Percentiles rank a stretch among this genome's conserved stretches.
These are phyloP conservation scores for Tolypocladium ophioglossoides DNA, from an alignment of 2,329 filamentous ascomycete genomes.

Conservation along the genomic window DNA sequence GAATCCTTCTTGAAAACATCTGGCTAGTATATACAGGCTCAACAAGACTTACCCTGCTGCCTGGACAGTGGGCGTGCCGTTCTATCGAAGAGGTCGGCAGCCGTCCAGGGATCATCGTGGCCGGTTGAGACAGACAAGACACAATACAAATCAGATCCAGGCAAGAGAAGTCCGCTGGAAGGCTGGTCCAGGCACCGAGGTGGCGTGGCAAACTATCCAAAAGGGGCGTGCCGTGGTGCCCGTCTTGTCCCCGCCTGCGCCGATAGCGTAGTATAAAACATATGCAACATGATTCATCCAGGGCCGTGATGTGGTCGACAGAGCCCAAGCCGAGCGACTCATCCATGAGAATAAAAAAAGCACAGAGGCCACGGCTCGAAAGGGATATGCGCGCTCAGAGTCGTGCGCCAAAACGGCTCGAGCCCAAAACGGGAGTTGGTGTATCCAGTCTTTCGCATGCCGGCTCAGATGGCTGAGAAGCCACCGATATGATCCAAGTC, in stretches of 20 bases:
- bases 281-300: constrained; percentile 24
- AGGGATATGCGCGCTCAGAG: neutral
- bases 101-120: constrained; percentile 6
- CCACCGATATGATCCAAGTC: constrained; percentile 15
- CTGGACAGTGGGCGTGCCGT: constrained; percentile 28
- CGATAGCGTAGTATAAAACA: constrained; percentile 14
- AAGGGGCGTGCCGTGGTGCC: constrained; percentile 3
- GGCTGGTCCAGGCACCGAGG: constrained; percentile 25
- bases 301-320: constrained; percentile 15
- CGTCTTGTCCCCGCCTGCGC: constrained; percentile 20
- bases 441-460: constrained; percentile 5
- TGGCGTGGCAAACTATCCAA: constrained; percentile 11
- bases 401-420: constrained; percentile 1
- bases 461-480: constrained; percentile 8
- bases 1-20: constrained; percentile 28
- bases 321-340: constrained; percentile 7
- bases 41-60: constrained; percentile 42
- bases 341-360: constrained; percentile 14
- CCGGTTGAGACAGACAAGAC: constrained; percentile 5
- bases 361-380: constrained; percentile 3
- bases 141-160: constrained; percentile 8
- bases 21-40: constrained; percentile 43
- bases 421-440: constrained; percentile 1
- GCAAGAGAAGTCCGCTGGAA: constrained; percentile 15
- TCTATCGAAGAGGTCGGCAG: constrained; percentile 14